These are phyloP conservation scores for Kluyveromyces aestuarii DNA, from an alignment of 805 yeast species.

Conservation along the genomic window DNA sequence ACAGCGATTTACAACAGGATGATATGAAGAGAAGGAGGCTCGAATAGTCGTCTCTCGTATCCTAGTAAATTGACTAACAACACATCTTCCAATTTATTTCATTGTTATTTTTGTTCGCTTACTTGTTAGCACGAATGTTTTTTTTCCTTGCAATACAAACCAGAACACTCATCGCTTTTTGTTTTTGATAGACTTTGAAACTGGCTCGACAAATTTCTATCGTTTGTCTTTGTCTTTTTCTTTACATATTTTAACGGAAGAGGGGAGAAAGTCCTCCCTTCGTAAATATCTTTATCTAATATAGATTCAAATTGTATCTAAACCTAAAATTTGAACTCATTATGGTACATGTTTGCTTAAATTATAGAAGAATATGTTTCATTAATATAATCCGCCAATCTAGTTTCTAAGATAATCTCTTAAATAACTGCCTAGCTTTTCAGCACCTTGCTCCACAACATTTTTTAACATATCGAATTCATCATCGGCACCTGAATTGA, in stretches of 20 bases:
- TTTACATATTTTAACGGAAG: not conserved
- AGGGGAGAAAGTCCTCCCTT: not conserved
- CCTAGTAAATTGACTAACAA: not conserved
- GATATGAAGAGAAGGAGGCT: constrained; percentile 27
- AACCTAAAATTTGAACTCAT: not conserved
- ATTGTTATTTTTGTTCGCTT: not conserved
- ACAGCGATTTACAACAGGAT: constrained; percentile 22
- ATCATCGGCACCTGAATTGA: constrained; percentile 72
- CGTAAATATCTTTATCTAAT: not conserved
- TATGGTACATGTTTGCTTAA: not conserved
- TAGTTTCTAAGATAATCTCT: constrained; percentile 66
- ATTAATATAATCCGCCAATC: not conserved
- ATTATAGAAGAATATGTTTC: not conserved
- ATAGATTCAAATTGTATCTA: not conserved
- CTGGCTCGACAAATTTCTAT: not conserved
- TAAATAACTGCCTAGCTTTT: constrained; percentile 72
- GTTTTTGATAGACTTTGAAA: not conserved
- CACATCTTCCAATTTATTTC: too few relatives aligned
- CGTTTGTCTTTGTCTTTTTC: not conserved
- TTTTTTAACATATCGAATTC: constrained; percentile 85
- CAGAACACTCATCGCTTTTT: not conserved
- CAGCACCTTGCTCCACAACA: constrained; percentile 90
- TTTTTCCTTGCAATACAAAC: not conserved
- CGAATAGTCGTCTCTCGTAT: constrained; percentile 12
- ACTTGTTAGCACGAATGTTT: not conserved